phyloP scores from a whole-genome alignment of 2,329 filamentous ascomycete species.

The Didymosphaeria variabile region DNA sequence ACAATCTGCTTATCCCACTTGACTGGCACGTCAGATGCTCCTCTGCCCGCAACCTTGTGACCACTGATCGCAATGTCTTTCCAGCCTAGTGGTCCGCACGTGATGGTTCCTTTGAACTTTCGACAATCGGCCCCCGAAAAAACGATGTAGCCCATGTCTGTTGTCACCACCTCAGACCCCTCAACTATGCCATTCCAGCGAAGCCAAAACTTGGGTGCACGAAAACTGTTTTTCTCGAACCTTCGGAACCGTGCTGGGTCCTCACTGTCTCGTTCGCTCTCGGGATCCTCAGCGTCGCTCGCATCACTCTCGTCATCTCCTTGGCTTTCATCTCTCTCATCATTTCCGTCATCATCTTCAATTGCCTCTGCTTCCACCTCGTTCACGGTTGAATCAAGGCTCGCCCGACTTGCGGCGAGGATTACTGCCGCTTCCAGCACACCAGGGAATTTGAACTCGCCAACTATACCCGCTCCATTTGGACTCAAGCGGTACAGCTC shows the following conservation, averaged over 20 bases:
- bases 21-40: slow-evolving; percentile 27
- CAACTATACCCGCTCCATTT: slow-evolving; percentile 31
- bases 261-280: neutral
- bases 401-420: slow-evolving; percentile 30
- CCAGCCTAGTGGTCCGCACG: slow-evolving; percentile 28
- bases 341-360: slow-evolving; percentile 14
- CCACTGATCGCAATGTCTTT: slow-evolving; percentile 31
- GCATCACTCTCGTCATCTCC: slow-evolving; percentile 7
- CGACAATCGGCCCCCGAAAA: slow-evolving; percentile 34
- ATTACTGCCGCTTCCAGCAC: slow-evolving; percentile 26
- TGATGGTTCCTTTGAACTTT: slow-evolving; percentile 37
- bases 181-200: slow-evolving; percentile 29
- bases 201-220: slow-evolving; percentile 39
- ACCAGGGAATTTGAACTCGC: slow-evolving; percentile 28
- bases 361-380: neutral
- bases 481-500: slow-evolving; percentile 33
- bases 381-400: slow-evolving; percentile 11
- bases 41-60: slow-evolving; percentile 27
- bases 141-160: slow-evolving; percentile 32
- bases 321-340: slow-evolving; percentile 2
- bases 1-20: slow-evolving; percentile 15
- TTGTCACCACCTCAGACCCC: slow-evolving; percentile 7
- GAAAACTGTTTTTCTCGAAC: slow-evolving; percentile 39
- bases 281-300: neutral
- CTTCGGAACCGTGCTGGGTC: slow-evolving; percentile 27